Conservation (phyloP, 179 eudicot species). For the Silene vulgaris region DNA sequence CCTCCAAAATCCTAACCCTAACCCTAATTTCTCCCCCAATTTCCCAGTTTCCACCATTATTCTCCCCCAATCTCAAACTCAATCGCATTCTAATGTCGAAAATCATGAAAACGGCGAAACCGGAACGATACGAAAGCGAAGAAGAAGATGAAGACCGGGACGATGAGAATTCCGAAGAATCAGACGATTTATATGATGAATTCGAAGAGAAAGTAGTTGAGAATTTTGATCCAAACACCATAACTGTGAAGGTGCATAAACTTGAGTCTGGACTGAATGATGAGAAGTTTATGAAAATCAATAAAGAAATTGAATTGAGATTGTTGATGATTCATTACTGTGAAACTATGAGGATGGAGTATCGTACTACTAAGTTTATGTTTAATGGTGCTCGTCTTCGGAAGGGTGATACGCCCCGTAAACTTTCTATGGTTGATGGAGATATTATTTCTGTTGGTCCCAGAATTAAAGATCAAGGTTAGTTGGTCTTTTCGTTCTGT, state of each 20-base stretch:
- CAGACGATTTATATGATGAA: neutral
- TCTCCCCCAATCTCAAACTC: neutral
- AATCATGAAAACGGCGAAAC: neutral
- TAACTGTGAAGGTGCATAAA: neutral
- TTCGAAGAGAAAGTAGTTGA: neutral
- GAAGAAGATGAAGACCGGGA: neutral
- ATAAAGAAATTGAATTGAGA: neutral
- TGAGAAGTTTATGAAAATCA: neutral
- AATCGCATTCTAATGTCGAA: neutral
- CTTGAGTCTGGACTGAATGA: too few species aligned
- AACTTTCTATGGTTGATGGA: conserved; percentile 9
- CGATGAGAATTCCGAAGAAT: neutral
- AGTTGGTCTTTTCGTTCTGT: neutral
- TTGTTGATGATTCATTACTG: conserved; percentile 19
- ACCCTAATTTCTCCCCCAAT: neutral
- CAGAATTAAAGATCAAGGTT: neutral
- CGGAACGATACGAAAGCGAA: neutral
- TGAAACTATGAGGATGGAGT: neutral
- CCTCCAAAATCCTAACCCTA: neutral
- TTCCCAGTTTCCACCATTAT: neutral
- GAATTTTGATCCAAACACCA: neutral
- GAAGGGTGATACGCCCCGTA: conserved; percentile 5
- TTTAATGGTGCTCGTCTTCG: conserved; percentile 18
- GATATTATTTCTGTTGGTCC: conserved; percentile 11
- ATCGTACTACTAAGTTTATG: neutral